Evolutionary conservation across 306 rosid genomes (phyloP), one percentile per base, ranked within the genome.

Genomic region (Citrullus amarus): DNA sequence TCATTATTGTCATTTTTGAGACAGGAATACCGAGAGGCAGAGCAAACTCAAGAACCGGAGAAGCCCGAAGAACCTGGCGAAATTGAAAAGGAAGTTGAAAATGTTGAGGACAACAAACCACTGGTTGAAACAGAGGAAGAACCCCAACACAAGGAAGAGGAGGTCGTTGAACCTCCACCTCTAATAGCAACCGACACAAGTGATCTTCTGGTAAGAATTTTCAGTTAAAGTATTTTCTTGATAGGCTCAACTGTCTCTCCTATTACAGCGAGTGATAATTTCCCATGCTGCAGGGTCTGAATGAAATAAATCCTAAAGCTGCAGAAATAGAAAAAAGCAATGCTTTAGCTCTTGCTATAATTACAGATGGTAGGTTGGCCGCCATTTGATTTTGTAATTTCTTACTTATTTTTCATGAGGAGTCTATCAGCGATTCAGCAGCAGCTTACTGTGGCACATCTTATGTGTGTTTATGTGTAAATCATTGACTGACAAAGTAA

Each of bases 301-400:
- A 63, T 69, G 93, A 88, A 82, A 79, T 91, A 80, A 88, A 91
- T 87, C 91, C 97, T 39, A 90, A 65, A 86, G 87, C 88, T 44
- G 83, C 80, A 83, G 97, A 92, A 83, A 78, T 92, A 44, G 99
- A 95, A 82, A 93, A 95, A 68, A 79, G 77, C 81, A 92, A 92
- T 83, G 97, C 98, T 80, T 80, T 91, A 82, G 99, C 99, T 17
- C 93, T 95, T 39, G 99, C 99, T 25, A 92, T 95, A 72, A 59
- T 86, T 84, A 87, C 90, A 85, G 69, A 85, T 32, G 93, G 99
- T 92, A 85, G 22, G 91, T 80, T 59, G 62, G 55, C 51, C 22
- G 76, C 68, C 79, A 57, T 81, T 80, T 80, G 61, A 75, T 73
- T 80, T 44, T 55, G 7, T 36, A 56, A 51, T 66, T 17, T 55